phyloP scores from a whole-genome alignment of 2,329 filamentous ascomycete species.

The Alternaria sp. region DNA sequence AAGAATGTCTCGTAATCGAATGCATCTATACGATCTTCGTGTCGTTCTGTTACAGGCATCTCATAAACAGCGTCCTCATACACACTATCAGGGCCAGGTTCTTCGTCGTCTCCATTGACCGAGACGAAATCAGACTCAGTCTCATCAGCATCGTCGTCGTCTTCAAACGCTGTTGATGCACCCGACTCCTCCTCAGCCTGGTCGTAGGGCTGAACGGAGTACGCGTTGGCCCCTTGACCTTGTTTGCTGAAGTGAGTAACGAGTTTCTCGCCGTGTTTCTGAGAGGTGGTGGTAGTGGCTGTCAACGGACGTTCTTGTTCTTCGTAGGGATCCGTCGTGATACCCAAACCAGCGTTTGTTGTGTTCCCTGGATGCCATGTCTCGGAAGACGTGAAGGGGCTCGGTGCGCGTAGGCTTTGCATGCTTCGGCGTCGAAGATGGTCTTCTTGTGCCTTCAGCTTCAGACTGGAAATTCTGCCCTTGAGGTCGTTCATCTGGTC shows the following conservation, averaged over 20 bases:
- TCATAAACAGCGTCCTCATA: constrained; percentile 58
- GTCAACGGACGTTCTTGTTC: constrained; percentile 15
- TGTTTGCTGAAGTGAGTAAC: constrained; percentile 15
- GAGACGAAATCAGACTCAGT: constrained; percentile 51
- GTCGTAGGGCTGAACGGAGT: constrained; percentile 27
- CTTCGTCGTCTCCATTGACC: constrained; percentile 39
- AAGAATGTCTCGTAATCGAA: constrained; percentile 98
- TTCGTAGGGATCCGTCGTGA: constrained; percentile 37
- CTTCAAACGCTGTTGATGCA: constrained; percentile 28
- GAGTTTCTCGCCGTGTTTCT: constrained; percentile 29
- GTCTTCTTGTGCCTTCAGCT: constrained; percentile 81
- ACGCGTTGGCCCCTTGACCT: neutral
- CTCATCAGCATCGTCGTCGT: constrained; percentile 40
- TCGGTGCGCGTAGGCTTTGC: constrained; percentile 77
- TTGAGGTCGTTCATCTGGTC: constrained; percentile 88
- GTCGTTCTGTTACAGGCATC: constrained; percentile 62
- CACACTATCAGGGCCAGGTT: constrained; percentile 45
- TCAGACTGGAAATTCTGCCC: constrained; percentile 82
- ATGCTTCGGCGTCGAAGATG: constrained; percentile 79
- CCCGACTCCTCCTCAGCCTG: constrained; percentile 35
- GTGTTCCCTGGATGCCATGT: constrained; percentile 60
- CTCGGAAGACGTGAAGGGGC: constrained; percentile 80
- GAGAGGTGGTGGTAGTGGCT: constrained; percentile 27
- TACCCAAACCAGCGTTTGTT: constrained; percentile 42
- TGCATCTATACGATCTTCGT: constrained; percentile 92